A percentile compares a stretch with the other conserved stretches of the same genome.
These are phyloP conservation scores for Fonsecaea pedrosoi DNA, from an alignment of 2,329 filamentous ascomycete genomes.

Conservation along the genomic window DNA sequence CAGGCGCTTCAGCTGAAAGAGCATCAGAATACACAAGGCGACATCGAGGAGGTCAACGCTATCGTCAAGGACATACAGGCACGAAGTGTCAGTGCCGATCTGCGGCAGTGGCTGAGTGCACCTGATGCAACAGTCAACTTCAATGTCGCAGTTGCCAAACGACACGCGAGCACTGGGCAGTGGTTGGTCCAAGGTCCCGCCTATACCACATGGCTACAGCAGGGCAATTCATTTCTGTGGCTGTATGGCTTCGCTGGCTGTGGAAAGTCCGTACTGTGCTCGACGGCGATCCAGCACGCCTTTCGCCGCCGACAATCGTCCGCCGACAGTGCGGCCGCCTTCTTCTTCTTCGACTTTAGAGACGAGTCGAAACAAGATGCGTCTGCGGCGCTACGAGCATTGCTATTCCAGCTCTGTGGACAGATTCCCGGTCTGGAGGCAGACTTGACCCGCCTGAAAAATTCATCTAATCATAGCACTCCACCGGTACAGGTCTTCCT, in stretches of 20 bases:
- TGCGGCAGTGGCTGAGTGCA: constrained; percentile 47
- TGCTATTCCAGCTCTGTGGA: constrained; percentile 42
- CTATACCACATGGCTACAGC: constrained; percentile 41
- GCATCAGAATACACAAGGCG: constrained; percentile 39
- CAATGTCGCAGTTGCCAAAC: constrained; percentile 44
- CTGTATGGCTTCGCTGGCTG: constrained; percentile 44
- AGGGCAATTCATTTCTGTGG: constrained; percentile 43
- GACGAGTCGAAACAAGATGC: constrained; percentile 42
- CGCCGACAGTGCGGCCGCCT: constrained; percentile 39
- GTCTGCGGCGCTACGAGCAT: constrained; percentile 40
- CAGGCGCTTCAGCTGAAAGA: constrained; percentile 45
- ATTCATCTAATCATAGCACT: constrained; percentile 23
- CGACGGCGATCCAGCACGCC: constrained; percentile 42
- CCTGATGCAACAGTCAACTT: constrained; percentile 48
- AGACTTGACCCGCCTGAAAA: constrained; percentile 35
- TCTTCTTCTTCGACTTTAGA: constrained; percentile 43
- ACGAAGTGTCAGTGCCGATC: constrained; percentile 37
- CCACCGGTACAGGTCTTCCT: constrained; percentile 28
- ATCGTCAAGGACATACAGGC: constrained; percentile 42
- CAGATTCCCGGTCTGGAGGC: constrained; percentile 31
- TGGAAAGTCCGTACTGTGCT: constrained; percentile 46
- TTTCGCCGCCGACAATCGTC: constrained; percentile 30
- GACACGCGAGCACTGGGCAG: constrained; percentile 45
- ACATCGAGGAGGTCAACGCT: constrained; percentile 42
- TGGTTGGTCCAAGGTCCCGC: constrained; percentile 42